These are phyloP conservation scores for Halenospora varia DNA, from an alignment of 495 filamentous ascomycete genomes.

Conservation along the genomic window DNA sequence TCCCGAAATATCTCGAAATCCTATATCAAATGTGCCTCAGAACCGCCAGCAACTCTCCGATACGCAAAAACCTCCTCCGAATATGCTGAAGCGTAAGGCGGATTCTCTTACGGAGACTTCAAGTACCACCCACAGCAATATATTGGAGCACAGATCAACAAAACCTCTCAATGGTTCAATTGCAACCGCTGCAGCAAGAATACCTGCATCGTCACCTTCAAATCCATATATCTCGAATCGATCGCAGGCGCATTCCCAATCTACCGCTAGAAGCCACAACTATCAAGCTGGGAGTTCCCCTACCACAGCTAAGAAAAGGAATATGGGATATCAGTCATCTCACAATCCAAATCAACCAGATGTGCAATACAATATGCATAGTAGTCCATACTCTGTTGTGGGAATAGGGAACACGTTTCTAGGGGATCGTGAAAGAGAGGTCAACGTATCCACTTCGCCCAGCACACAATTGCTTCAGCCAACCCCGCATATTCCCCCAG, in stretches of 20 bases:
- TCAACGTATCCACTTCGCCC: slow-evolving; percentile 2
- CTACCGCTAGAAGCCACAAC: not conserved
- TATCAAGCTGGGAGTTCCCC: not conserved
- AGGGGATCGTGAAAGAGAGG: not conserved
- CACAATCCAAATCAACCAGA: not conserved
- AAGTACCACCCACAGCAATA: not conserved
- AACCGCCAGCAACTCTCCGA: not conserved
- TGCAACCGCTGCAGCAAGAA: not conserved
- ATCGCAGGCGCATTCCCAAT: not conserved
- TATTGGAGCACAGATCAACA: not conserved
- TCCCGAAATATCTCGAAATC: not conserved
- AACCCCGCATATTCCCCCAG: not conserved
- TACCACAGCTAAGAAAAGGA: not conserved
- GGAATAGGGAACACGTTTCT: not conserved
- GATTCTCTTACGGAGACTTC: not conserved
- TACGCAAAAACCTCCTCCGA: not conserved
- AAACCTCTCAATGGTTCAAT: not conserved
- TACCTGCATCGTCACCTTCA: not conserved
- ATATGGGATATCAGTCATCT: not conserved
- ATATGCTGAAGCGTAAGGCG: not conserved
- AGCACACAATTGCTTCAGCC: slow-evolving; percentile 7
- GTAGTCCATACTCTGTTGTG: not conserved
- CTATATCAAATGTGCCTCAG: not conserved
- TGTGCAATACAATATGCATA: not conserved
- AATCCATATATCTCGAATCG: not conserved